Evolutionary conservation across 2,329 filamentous ascomycete genomes (phyloP).

Genomic region (Nemania sp.): DNA sequence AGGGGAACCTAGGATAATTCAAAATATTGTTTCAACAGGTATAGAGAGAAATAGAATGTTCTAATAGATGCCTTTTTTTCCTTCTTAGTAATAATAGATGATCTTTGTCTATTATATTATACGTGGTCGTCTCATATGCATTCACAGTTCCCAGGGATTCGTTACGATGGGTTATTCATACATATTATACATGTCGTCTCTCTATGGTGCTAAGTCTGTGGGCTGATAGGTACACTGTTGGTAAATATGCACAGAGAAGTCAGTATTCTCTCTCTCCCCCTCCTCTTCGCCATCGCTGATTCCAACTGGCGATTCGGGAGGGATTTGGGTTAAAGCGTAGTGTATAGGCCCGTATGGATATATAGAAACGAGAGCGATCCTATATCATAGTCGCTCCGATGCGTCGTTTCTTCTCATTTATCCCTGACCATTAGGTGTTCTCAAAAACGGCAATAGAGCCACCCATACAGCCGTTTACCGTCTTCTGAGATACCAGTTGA

Average conservation of each 20-base stretch:
- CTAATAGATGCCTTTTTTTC: background rate
- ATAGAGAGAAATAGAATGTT: no score
- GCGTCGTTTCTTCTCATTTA: conserved; percentile 13
- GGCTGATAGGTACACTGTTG: conserved; percentile 36
- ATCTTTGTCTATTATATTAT: background rate
- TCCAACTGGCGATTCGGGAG: background rate
- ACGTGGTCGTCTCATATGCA: background rate
- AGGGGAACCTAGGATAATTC: background rate
- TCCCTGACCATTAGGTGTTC: background rate
- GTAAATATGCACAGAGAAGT: conserved; percentile 22
- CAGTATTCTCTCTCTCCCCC: conserved; percentile 4
- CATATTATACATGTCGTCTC: conserved; percentile 39
- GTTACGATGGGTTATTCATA: conserved; percentile 24
- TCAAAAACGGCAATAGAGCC: conserved; percentile 17
- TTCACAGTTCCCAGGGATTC: background rate
- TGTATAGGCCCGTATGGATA: conserved; percentile 6
- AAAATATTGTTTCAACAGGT: background rate
- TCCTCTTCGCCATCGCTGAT: background rate
- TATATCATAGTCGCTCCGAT: background rate
- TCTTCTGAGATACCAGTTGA: conserved; percentile 92
- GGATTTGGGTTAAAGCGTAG: conserved; percentile 15
- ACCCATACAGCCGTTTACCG: conserved; percentile 62
- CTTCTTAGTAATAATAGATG: background rate
- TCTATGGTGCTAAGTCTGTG: conserved; percentile 15
- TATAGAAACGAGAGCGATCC: background rate